Base-by-base conservation (phyloP, 192 early-diverging fungal species). In the Funneliformis geosporum region DNA sequence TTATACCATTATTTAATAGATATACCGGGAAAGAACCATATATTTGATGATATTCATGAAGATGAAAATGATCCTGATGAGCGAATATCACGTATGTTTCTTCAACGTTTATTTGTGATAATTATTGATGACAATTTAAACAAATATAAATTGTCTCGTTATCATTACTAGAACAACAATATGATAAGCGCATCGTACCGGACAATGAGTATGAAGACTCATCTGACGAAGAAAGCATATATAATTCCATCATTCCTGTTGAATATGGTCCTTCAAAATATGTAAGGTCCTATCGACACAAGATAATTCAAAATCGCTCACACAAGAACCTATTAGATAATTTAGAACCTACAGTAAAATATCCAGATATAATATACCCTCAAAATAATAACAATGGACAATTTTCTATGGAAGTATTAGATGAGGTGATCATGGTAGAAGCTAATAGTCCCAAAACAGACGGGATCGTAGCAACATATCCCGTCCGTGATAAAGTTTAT, bases 131-230 rank as follows among this genome's bases (percentile, higher is more conserved):
- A 14, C 12, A 65, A 27, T 25, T n/a, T 43, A 18, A n/a, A 39
- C 7, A 27, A 46, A 43, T 77, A 28, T 46, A 10, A 8, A 47
- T 23, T 77, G 28, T 46, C 10, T 33, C 14, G 12, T 43, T 77
- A 40, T 61, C 10, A 11, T 23, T n/a, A 23, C n/a, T 82, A 94
- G 91, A 90, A 80, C 78, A 84, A 38, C 83, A 91, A 77, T 86
- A 85, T 80, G 94, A 95, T 79, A 84, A 86, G 73, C 86, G 87
- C n/a, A 83, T 92, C 11, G 85, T 90, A 23, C 92, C 89, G 27
- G 90, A 92, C 23, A 92, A 89, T 66, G 92, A 94, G 77, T 89
- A 88, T 39, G 92, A 92, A 21, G 94, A 95, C 44, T 91, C 90
- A 21, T 92, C 93, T 69, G 94, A 95, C 28, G 84, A 85, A 42